Base-by-base conservation (phyloP, 768 basidiomycete genomes). In the Pisolithus tinctorius region DNA sequence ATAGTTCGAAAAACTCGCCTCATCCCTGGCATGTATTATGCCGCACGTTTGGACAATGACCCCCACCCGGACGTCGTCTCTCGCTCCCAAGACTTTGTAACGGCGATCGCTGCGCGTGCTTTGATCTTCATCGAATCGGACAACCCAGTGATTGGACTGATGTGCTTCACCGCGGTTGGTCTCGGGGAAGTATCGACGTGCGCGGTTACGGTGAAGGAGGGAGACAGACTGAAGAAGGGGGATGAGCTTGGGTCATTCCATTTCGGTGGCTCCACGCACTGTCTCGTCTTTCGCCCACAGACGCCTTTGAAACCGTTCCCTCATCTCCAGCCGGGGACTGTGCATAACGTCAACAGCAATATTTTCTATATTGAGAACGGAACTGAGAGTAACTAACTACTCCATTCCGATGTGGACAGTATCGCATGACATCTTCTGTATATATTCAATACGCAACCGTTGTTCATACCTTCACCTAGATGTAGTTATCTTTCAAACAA, bases 121-220 rank as follows among this genome's bases (percentile, higher is more conserved):
- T 58, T 83, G 47, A 74, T 85, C 52, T 83, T 76, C 61, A 83
- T 85, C 63, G 66, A 79, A 55, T 72, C 80, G 8, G 74, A 79
- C 47, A 79, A 82, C 55, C 66, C 72, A 0, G 59, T 63, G 17
- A 79, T 84, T 38, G 82, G 82, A 1, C 55, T 83, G 39, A 71
- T 83, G 72, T 76, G 73, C 51, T 82, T 84, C 63, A 67, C 84
- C 4, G 80, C 64, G 0, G 72, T 84, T 9, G 83, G 83, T 0
- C 81, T 86, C 72, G 69, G 70, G 1, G 83, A 85, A 62, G 73
- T 84, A 1, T 84, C 80, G 29, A 83, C 80, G n/a, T 79, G 77
- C 53, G 73, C 77, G 54, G 59, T 75, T 17, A 74, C 66, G 1
- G 81, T 83, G 20, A 64, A 63, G 58, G 68, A 61, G 14, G 76